These are phyloP conservation scores for Phytophthora boehmeriae DNA, from an alignment of 352 stramenopile species.

Conservation along the genomic window DNA sequence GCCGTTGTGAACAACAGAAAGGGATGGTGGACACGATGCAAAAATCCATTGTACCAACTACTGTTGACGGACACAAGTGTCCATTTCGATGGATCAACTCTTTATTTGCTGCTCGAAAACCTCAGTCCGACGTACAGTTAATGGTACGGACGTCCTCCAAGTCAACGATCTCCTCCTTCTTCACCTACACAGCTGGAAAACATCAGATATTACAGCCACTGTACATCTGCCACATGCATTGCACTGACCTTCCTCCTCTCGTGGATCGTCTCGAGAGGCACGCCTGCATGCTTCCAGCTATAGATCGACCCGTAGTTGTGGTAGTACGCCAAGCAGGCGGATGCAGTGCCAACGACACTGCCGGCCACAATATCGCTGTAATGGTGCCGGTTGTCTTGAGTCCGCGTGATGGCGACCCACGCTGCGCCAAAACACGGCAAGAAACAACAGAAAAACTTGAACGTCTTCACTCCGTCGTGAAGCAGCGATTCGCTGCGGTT, in stretches of 20 bases:
- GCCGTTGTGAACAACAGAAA: too few species aligned
- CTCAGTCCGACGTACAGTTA: too few species aligned
- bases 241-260: slow-evolving; percentile 41
- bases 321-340: slow-evolving; percentile 45
- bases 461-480: slow-evolving; percentile 46
- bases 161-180: slow-evolving; percentile 9
- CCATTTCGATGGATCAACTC: too few species aligned
- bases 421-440: slow-evolving; percentile 58
- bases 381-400: slow-evolving; percentile 81
- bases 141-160: neutral
- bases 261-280: slow-evolving; percentile 50
- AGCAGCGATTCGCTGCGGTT: slow-evolving; percentile 50
- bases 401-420: slow-evolving; percentile 75
- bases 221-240: neutral
- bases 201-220: neutral
- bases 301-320: slow-evolving; percentile 76
- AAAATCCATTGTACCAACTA: too few species aligned
- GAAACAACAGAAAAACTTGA: slow-evolving; percentile 79
- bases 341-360: slow-evolving; percentile 48
- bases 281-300: slow-evolving; percentile 45
- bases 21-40: too few species aligned
- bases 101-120: too few species aligned
- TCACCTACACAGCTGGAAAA: slow-evolving; percentile 10
- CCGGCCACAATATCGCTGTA: slow-evolving; percentile 76
- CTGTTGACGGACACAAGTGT: too few species aligned